A percentile compares a stretch with the other conserved stretches of the same genome.
These are phyloP conservation scores for Fusarium odoratissimum DNA, from an alignment of 2,329 filamentous ascomycete species.

Conservation along the genomic window DNA sequence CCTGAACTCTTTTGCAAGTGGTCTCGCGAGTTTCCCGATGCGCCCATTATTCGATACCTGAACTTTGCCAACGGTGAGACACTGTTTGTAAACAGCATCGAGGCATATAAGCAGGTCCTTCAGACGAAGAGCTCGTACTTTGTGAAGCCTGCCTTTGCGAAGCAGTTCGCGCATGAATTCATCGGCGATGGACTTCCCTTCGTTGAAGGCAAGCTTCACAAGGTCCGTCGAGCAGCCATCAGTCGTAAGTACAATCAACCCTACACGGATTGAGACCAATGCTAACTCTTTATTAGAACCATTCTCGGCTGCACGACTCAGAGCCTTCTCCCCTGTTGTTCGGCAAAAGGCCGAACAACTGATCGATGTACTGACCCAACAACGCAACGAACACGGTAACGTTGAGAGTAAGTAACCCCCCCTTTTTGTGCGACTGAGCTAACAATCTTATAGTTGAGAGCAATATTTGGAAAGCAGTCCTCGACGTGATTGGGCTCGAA, in stretches of 20 bases:
- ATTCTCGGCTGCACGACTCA: slow-evolving; percentile 49
- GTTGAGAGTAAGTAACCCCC: slow-evolving; percentile 29
- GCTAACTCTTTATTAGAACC: slow-evolving; percentile 33
- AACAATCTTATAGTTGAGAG: slow-evolving; percentile 35
- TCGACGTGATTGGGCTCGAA: slow-evolving; percentile 52
- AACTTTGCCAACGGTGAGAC: slow-evolving; percentile 44
- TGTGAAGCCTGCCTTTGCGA: slow-evolving; percentile 43
- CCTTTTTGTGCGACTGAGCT: background rate
- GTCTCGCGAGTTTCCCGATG: slow-evolving; percentile 46
- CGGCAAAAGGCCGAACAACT: slow-evolving; percentile 51
- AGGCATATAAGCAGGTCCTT: slow-evolving; percentile 45
- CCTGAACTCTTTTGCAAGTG: slow-evolving; percentile 45
- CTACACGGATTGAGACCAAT: background rate
- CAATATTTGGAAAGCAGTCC: slow-evolving; percentile 48
- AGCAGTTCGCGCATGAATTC: slow-evolving; percentile 40
- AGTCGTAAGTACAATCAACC: slow-evolving; percentile 36
- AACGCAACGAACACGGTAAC: slow-evolving; percentile 22
- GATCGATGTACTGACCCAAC: slow-evolving; percentile 27
- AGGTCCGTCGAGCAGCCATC: slow-evolving; percentile 50
- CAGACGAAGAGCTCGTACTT: slow-evolving; percentile 45
- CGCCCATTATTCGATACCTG: slow-evolving; percentile 46
- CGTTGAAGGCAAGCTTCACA: slow-evolving; percentile 51
- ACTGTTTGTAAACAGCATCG: slow-evolving; percentile 42
- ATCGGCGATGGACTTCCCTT: slow-evolving; percentile 51
- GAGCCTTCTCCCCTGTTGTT: slow-evolving; percentile 47